Percentiles rank a stretch among this genome's conserved stretches.
Evolutionary conservation across 305 asterid genomes (phyloP).

Genomic region (Rubia balearica): DNA sequence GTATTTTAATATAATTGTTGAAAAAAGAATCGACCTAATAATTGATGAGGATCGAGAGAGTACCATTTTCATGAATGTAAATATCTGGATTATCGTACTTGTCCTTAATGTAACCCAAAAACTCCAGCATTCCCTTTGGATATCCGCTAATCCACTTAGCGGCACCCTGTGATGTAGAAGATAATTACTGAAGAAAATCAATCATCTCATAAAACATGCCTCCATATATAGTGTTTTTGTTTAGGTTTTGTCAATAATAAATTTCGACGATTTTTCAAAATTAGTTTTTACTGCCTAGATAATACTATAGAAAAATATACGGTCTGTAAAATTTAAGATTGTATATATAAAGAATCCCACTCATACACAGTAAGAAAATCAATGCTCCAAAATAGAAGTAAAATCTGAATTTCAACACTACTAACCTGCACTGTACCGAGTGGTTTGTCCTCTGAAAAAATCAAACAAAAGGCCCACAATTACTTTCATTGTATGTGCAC

Average conservation of each 20-base stretch:
- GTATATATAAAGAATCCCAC: neutral
- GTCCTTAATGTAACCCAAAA: constrained; percentile 12
- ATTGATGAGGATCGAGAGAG: neutral
- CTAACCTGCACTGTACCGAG: neutral
- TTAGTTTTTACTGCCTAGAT: no score
- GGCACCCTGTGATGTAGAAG: constrained; percentile 8
- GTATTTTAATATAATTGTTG: no score
- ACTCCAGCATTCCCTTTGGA: constrained; percentile 18
- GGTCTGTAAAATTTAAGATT: no score
- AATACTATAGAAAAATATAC: neutral
- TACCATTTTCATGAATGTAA: constrained; percentile 12
- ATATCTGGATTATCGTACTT: constrained; percentile 15
- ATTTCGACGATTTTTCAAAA: no score
- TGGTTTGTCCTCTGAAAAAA: neutral
- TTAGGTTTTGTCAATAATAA: no score
- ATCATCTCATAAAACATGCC: no score
- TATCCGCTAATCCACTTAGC: constrained; percentile 16
- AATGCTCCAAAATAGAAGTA: neutral
- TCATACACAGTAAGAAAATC: no score
- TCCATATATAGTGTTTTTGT: neutral
- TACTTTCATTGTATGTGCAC: neutral
- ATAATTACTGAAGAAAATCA: neutral
- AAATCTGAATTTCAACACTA: neutral
- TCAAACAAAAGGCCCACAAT: neutral
- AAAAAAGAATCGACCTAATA: no score